Base-by-base conservation (phyloP, 2,329 filamentous ascomycete species). In the Pyricularia grisea region DNA sequence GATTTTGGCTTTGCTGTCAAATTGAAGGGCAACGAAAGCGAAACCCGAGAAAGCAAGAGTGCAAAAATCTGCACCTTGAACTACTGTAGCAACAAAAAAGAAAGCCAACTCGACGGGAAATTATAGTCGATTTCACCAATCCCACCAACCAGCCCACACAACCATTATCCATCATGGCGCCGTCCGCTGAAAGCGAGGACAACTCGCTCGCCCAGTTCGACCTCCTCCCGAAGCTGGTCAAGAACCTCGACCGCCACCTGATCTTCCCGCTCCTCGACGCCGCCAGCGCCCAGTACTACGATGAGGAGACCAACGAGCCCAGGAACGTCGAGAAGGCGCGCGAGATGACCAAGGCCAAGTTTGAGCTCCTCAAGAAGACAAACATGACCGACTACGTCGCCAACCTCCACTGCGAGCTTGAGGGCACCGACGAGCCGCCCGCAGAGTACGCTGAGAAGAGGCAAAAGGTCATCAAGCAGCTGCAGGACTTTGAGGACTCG, bases 371-470 rank as follows among this genome's bases (percentile, higher is more conserved):
- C 74, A 94, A 97, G 84, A 90, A 93, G 80, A 98, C 95, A 77
- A 97, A 98, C 85, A 99, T 99, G 95, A 95, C 91, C 76, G 95
- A 99, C 81, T 99, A 97, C 79, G 92, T 98, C 68, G 94, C 94
- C 77, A 92, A 90, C 76, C 84, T 99, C 74, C 93, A 97, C 85
- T 91, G 92, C 79, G 92, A 97, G 77, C 88, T 99, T 73, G 89
- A 98, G 83, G 86, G 90, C 75, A 87, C 93, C 72, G 85, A 91
- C 71, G 87, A 92, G 71, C 83, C 91, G 68, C 94, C 95, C 67
- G 86, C 90, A 72, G 93, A 97, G 81, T 98, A 94, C 80, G 87
- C 89, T 75, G 89, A 91, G 80, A 96, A 95, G 89, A 87, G 93
- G 77, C 91, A 97, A 79, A 90, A 94, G 78, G 94, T 98, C 71